Conservation (phyloP, 345 rosid species). For the Angophora floribunda region DNA sequence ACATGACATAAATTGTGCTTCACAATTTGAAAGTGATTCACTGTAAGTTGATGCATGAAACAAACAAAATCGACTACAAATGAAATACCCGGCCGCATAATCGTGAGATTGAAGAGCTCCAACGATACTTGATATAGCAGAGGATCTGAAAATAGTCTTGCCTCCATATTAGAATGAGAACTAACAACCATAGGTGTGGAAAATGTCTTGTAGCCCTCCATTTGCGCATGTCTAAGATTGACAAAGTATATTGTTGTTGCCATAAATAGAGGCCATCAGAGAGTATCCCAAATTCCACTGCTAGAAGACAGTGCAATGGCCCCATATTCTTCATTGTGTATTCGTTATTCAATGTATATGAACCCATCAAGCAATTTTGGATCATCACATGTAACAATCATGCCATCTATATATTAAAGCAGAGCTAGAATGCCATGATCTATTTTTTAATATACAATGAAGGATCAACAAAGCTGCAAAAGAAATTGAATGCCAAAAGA, state of each 20-base stretch:
- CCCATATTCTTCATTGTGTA: not conserved
- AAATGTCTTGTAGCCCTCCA: not conserved
- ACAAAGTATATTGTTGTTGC: not conserved
- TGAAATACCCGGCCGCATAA: no score
- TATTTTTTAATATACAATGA: not conserved
- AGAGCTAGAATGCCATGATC: not conserved
- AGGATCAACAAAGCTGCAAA: not conserved
- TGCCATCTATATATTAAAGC: not conserved
- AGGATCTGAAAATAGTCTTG: not conserved
- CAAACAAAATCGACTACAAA: no score
- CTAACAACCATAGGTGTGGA: not conserved
- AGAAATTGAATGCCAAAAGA: not conserved
- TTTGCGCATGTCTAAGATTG: not conserved
- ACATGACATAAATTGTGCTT: not conserved
- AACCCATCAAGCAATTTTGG: not conserved
- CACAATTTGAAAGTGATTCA: not conserved
- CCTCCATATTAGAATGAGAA: not conserved
- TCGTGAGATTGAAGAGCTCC: rapidly evolving
- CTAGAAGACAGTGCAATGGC: not conserved
- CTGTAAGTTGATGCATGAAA: not conserved
- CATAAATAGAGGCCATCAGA: not conserved
- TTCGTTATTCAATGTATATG: not conserved
- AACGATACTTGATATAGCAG: not conserved
- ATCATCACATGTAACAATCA: no score
- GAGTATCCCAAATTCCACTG: no score